These are phyloP conservation scores for Mycena chlorophos DNA, from an alignment of 768 basidiomycete species.

Conservation along the genomic window DNA sequence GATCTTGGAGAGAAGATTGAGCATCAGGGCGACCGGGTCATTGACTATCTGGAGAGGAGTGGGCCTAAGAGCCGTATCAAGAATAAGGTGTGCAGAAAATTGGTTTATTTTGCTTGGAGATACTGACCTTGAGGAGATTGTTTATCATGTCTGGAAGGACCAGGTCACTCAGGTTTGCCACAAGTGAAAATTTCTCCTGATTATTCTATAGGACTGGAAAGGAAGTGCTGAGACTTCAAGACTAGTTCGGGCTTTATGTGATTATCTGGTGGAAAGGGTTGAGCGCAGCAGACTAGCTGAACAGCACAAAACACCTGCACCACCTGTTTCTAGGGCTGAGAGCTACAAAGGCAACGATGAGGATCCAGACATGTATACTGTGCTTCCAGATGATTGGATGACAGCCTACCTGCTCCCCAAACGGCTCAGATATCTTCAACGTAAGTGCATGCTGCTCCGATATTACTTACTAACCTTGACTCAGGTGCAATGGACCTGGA, in stretches of 20 bases:
- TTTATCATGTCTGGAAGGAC: constrained; percentile 29
- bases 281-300: constrained; percentile 26
- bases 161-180: constrained; percentile 21
- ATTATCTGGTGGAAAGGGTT: constrained; percentile 30
- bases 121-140: constrained; percentile 20
- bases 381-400: not conserved
- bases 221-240: constrained; percentile 29
- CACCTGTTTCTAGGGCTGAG: not conserved
- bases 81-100: constrained; percentile 14
- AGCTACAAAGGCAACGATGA: not conserved
- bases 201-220: constrained; percentile 34
- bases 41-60: constrained; percentile 15
- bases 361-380: not conserved
- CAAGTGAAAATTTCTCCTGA: not conserved
- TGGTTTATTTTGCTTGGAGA: too few species aligned
- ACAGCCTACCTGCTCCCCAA: not conserved
- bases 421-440: not conserved
- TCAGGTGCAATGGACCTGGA: constrained; percentile 37
- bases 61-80: constrained; percentile 27
- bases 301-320: too few species aligned
- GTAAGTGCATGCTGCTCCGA: not conserved
- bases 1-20: constrained; percentile 22
- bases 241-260: constrained; percentile 31
- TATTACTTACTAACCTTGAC: constrained; percentile 14
- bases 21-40: constrained; percentile 9